Evolutionary conservation across 768 basidiomycete species (phyloP).

Genomic region (Termitomyces sp.): DNA sequence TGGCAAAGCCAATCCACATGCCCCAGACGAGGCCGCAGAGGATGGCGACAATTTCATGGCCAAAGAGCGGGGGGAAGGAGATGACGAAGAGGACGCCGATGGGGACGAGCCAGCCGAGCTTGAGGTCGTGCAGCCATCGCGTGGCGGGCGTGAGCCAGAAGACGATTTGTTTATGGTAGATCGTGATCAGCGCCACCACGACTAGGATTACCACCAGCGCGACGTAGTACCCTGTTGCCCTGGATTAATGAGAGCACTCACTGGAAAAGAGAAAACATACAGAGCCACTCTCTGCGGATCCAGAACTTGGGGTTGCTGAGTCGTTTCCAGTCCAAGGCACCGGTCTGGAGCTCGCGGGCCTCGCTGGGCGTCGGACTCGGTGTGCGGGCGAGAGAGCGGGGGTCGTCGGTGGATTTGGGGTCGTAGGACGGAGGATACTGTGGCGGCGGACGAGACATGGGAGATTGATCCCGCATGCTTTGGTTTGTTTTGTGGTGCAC

Average conservation of each 20-base stretch:
- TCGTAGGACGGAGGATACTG: neutral
- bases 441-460: neutral
- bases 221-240: slow-evolving; percentile 43
- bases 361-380: slow-evolving; percentile 67
- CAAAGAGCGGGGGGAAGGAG: slow-evolving; percentile 88
- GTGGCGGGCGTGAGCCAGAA: slow-evolving; percentile 62
- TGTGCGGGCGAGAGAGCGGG: slow-evolving; percentile 29
- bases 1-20: slow-evolving; percentile 79
- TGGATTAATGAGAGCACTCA: neutral
- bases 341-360: slow-evolving; percentile 33
- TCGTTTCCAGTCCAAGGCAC: slow-evolving; percentile 40
- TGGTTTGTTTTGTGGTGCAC: neutral
- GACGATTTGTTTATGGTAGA: slow-evolving; percentile 72
- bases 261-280: slow-evolving; percentile 28
- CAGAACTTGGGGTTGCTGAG: slow-evolving; percentile 43
- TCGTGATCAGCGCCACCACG: slow-evolving; percentile 45
- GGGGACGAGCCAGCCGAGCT: slow-evolving; percentile 26
- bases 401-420: slow-evolving; percentile 14
- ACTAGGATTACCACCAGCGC: slow-evolving; percentile 39
- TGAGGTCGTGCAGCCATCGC: slow-evolving; percentile 43
- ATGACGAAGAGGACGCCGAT: slow-evolving; percentile 79
- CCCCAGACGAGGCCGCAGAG: slow-evolving; percentile 92
- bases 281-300: slow-evolving; percentile 49
- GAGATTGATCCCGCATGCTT: neutral
- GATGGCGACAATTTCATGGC: slow-evolving; percentile 87